Base-by-base conservation (phyloP, 768 basidiomycete species). In the Russula ochroleuca region DNA sequence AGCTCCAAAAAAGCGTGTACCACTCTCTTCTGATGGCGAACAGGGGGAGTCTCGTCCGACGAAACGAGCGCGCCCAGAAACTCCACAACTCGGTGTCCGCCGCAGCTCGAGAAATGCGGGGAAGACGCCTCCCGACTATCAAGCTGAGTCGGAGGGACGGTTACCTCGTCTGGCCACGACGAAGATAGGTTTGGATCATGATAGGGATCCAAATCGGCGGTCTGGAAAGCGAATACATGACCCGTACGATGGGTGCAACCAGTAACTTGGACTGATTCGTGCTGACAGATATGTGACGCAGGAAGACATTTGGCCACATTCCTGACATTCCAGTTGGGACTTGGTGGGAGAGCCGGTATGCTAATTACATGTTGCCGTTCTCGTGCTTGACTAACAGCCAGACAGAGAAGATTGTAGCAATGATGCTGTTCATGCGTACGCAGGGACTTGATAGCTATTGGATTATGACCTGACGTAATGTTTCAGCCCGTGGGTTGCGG, bases 381-480 rank as follows among this genome's bases (percentile, higher is more conserved):
- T 37, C 28, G 52, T 23, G 45, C 28, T 64, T 63, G 49, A 57
- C 49, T 57, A n/a, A 59, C 37, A 40, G 47, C 4, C 19, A 13
- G 1, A 15, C 45, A 83, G 84, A 59, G 77, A 80, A 58, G 79
- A 78, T 48, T 94, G 92, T 68, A 90, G 90, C 54, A 75, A 72
- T 1, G 93, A 91, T 72, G 81, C 93, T 8, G 78, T 96, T 62
- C 94, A 96, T 68, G 92, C 92, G 92, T 93, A 73, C 71, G 90
- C 23, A n/a, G 5, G 17, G 43, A 17, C 17, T 23, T 33, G 13
- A 5, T 9, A 1, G 5, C 23, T 5, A 7, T 43, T 51, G 23
- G 0, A 0, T 57, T 64, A 33, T 60, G 33, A 25, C 35, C n/a
- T 28, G 54, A 66, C 14, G 19, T 55, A 59, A 38, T 28, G 43